A percentile compares a stretch with the other conserved stretches of the same genome.
Evolutionary conservation across 805 yeast genomes (phyloP).

Genomic region (Zygosaccharomyces pseudorouxii): DNA sequence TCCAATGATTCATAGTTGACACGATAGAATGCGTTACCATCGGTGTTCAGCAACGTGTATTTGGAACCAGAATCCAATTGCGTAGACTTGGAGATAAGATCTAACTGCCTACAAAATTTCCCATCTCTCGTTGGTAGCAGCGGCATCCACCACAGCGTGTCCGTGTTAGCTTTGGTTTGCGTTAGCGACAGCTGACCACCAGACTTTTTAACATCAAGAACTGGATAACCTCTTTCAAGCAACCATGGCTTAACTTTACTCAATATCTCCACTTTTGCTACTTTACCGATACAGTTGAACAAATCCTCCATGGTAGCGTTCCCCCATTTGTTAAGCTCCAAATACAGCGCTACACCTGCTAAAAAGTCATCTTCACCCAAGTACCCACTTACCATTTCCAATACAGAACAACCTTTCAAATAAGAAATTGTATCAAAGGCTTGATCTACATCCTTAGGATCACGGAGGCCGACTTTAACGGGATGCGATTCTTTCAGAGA

Average conservation of each 20-base stretch:
- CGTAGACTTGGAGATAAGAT: not conserved
- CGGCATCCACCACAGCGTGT: constrained; percentile 52
- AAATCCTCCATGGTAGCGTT: constrained; percentile 73
- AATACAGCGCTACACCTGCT: constrained; percentile 66
- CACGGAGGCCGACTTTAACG: constrained; percentile 72
- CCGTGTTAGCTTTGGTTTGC: constrained; percentile 8
- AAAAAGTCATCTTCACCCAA: constrained; percentile 66
- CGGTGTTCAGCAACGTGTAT: constrained; percentile 44
- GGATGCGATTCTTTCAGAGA: constrained; percentile 68
- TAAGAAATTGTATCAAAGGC: constrained; percentile 80
- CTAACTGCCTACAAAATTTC: not conserved
- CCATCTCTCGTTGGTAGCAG: constrained; percentile 28
- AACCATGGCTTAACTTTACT: constrained; percentile 68
- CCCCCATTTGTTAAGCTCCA: constrained; percentile 55
- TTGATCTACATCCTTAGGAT: constrained; percentile 76
- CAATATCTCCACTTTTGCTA: constrained; percentile 56
- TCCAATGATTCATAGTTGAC: constrained; percentile 46
- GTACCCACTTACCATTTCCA: constrained; percentile 69
- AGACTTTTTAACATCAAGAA: constrained; percentile 46
- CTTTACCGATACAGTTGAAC: constrained; percentile 63
- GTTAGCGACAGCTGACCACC: constrained; percentile 33
- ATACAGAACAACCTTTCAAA: constrained; percentile 72
- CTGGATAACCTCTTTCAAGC: constrained; percentile 67
- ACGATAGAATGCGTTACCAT: constrained; percentile 50
- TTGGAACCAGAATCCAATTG: constrained; percentile 17